These are phyloP conservation scores for Thermomucor indicae-seudaticae DNA, from an alignment of 371 early-diverging fungal genomes.

Conservation along the genomic window DNA sequence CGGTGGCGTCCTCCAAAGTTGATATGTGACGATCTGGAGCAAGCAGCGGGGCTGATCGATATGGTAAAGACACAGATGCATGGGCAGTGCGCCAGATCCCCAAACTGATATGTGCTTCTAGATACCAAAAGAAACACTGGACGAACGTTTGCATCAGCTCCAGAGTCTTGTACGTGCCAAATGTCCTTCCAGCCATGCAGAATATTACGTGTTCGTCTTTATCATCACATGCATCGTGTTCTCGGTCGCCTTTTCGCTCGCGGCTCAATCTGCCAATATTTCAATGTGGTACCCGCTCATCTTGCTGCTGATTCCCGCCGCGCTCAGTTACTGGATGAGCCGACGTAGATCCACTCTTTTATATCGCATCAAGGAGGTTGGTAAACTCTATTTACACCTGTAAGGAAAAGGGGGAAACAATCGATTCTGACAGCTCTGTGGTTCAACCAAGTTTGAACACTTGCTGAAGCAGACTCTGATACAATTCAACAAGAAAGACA, in stretches of 20 bases:
- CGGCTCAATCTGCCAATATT: conserved; percentile 32
- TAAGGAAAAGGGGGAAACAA: too few relatives aligned
- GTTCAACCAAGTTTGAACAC: conserved; percentile 24
- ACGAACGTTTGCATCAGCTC: conserved; percentile 21
- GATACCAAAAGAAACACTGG: conserved; percentile 11
- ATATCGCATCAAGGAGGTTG: conserved; percentile 26
- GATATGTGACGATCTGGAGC: too few relatives aligned
- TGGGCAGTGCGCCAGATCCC: too few relatives aligned
- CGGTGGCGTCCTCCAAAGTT: too few relatives aligned
- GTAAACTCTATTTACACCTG: neutral
- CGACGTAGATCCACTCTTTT: conserved; percentile 24
- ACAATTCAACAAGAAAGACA: conserved; percentile 31
- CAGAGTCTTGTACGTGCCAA: conserved; percentile 15
- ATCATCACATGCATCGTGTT: conserved; percentile 30
- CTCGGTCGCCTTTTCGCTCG: conserved; percentile 36
- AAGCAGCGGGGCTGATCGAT: too few relatives aligned
- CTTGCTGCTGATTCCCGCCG: conserved; percentile 31
- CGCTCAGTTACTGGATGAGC: conserved; percentile 37
- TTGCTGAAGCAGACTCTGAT: conserved; percentile 31
- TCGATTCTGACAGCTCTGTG: too few relatives aligned
- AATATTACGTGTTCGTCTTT: conserved; percentile 33
- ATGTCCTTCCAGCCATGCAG: conserved; percentile 34
- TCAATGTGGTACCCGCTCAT: conserved; percentile 49
- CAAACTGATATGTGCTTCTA: too few relatives aligned
- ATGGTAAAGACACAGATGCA: too few relatives aligned